Evolutionary conservation across 352 stramenopile genomes (phyloP).

Genomic region (Pythium aphanidermatum): DNA sequence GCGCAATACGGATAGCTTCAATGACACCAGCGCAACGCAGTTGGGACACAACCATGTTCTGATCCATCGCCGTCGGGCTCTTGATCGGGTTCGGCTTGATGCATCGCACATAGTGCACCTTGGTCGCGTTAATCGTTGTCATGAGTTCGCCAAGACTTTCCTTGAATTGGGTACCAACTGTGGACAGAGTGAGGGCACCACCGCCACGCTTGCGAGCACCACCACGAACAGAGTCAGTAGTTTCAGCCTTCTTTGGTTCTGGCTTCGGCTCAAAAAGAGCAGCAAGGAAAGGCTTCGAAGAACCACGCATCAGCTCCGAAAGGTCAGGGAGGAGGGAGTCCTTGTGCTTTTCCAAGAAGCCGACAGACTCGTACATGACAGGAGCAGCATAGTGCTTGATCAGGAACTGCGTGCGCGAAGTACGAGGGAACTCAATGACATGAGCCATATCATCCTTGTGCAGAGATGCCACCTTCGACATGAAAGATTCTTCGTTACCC

Average conservation of each 20-base stretch:
- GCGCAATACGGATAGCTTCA: slow-evolving; percentile 97
- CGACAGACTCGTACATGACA: slow-evolving; percentile 91
- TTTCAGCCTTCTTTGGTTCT: slow-evolving; percentile 29
- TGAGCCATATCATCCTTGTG: slow-evolving; percentile 83
- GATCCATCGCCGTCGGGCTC: slow-evolving; percentile 85
- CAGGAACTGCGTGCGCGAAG: slow-evolving; percentile 88
- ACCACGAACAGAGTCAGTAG: slow-evolving; percentile 22
- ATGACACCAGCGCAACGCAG: slow-evolving; percentile 98
- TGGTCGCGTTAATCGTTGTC: slow-evolving; percentile 92
- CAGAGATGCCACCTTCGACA: slow-evolving; percentile 77
- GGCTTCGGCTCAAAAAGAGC: slow-evolving; percentile 72
- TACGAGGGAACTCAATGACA: slow-evolving; percentile 80
- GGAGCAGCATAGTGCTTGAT: slow-evolving; percentile 94
- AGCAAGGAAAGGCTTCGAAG: slow-evolving; percentile 58
- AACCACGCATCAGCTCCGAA: slow-evolving; percentile 82
- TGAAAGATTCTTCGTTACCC: slow-evolving; percentile 79
- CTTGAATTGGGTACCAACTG: slow-evolving; percentile 91
- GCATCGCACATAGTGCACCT: slow-evolving; percentile 98
- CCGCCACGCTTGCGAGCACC: slow-evolving; percentile 48
- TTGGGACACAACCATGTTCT: slow-evolving; percentile 94
- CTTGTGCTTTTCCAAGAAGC: slow-evolving; percentile 97
- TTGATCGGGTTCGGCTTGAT: slow-evolving; percentile 99
- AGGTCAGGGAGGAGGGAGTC: slow-evolving; percentile 93
- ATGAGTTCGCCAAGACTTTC: slow-evolving; percentile 92
- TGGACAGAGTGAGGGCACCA: slow-evolving; percentile 58